Evolutionary conservation across 768 basidiomycete genomes (phyloP), one percentile per base, ranked within the genome.

Genomic region (Lactifluus volemus): DNA sequence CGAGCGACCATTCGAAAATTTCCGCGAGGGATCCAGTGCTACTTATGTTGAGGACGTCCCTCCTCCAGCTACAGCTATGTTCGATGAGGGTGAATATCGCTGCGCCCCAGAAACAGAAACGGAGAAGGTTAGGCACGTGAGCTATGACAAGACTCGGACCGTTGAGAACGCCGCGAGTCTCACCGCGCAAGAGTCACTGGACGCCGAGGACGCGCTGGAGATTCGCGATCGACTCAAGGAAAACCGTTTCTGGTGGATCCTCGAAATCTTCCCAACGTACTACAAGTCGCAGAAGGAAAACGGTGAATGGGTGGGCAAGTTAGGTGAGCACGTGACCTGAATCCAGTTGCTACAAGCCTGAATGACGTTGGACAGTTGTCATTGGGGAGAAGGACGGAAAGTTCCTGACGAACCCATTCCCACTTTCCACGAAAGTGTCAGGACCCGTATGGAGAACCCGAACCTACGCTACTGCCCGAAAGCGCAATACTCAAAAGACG

Each of bases 361-460:
- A 11, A 5, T 42, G 41, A 42, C 41, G 15, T 38, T 1, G 10
- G 45, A 12, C 59, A 84, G 82, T 47, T 70, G 77, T 53, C 78
- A 88, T 65, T 59, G 83, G 2, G 86, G 87, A n/a, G 75, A 71
- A 55, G 85, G 85, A 0, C 78, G 88, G 15, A 60, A 69, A 14
- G 80, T 89, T 55, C 67, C 69, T 15, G 65, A 69, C 4, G 76
- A 74, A 51, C 85, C 86, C 0, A 77, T 77, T 11, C 85, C 86
- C 0, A 77, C 77, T 11, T 84, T 89, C 67, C 88, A 89, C 66
- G 67, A 75, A 42, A 82, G 82, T 5, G 88, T 90, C 39, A 78
- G 79, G 71, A 71, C 78, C 61, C 79, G 88, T 53, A 83, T 84
- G 74, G 70, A 73, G 17, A 74, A 77, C 59, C 38, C 71, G 58